A percentile compares a stretch with the other conserved stretches of the same genome.
phyloP scores from a whole-genome alignment of 2,329 filamentous ascomycete species.

The Calonectria leucothoes region DNA sequence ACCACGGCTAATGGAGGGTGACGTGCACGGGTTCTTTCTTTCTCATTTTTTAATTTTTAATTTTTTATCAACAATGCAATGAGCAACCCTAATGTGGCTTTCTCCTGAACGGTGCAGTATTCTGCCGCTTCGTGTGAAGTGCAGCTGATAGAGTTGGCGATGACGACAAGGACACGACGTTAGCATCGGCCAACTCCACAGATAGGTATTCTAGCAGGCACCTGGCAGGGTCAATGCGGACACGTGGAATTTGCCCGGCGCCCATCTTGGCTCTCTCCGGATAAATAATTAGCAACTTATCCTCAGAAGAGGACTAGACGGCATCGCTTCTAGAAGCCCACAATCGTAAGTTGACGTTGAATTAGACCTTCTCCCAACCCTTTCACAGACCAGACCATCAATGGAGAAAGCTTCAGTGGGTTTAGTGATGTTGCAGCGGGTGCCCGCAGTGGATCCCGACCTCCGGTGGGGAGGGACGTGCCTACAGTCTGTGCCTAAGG shows the following conservation, averaged over 20 bases:
- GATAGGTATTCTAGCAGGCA: neutral
- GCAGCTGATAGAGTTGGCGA: neutral
- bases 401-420: slow-evolving; percentile 14
- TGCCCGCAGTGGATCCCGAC: slow-evolving; percentile 13
- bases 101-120: neutral
- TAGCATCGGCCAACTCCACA: neutral
- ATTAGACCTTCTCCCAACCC: slow-evolving; percentile 12
- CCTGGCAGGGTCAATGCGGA: neutral
- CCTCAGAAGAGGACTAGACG: neutral
- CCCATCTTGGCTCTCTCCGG: neutral
- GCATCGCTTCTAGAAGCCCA: slow-evolving; percentile 1
- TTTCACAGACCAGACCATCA: neutral
- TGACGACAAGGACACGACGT: neutral
- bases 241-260: neutral
- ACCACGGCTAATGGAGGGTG: neutral
- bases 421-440: slow-evolving; percentile 19
- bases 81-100: neutral
- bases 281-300: neutral
- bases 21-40: neutral
- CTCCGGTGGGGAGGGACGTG: neutral
- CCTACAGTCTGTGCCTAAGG: neutral
- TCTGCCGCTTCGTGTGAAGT: neutral
- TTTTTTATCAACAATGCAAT: neutral
- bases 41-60: too few species aligned
- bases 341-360: slow-evolving; percentile 12